A percentile compares a stretch with the other conserved stretches of the same genome.
Conservation (phyloP, 78 protist genomes). For the Ministeria vibrans region DNA sequence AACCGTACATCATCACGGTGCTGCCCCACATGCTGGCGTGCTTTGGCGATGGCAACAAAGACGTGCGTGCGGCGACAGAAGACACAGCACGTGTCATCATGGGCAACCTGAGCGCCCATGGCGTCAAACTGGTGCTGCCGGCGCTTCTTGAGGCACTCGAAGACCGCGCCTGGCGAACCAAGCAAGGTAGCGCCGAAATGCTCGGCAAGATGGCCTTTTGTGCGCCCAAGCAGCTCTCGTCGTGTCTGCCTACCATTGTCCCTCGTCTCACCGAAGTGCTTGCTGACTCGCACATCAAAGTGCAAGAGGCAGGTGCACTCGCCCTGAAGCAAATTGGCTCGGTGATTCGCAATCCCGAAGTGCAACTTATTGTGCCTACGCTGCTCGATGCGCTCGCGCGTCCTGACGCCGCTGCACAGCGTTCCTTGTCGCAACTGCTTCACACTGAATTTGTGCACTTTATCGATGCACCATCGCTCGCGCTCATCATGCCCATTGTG, state of each 20-base stretch:
- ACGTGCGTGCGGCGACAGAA: conserved; percentile 54
- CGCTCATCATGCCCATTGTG: conserved; percentile 86
- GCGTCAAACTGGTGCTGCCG: conserved; percentile 85
- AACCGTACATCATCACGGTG: conserved; percentile 80
- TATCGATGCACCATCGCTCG: conserved; percentile 92
- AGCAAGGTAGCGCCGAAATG: conserved; percentile 60
- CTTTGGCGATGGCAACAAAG: conserved; percentile 63
- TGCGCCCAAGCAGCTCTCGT: conserved; percentile 82
- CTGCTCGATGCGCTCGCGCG: conserved; percentile 71
- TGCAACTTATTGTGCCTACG: conserved; percentile 57
- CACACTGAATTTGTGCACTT: conserved; percentile 73
- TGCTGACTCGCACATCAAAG: conserved; percentile 70
- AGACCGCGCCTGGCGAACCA: conserved; percentile 81
- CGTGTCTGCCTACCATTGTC: conserved; percentile 81
- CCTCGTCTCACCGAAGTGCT: conserved; percentile 67
- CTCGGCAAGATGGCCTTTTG: conserved; percentile 90
- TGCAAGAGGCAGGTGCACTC: conserved; percentile 64
- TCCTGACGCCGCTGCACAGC: conserved; percentile 54
- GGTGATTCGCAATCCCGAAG: conserved; percentile 90
- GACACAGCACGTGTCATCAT: conserved; percentile 66
- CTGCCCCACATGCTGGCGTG: conserved; percentile 69
- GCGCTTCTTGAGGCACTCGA: conserved; percentile 62
- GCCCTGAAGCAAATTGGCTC: conserved; percentile 82
- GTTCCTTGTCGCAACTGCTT: conserved; percentile 64
- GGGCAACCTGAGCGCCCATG: conserved; percentile 66